Evolutionary conservation across 192 early-diverging fungal genomes (phyloP), one percentile per base, ranked within the genome.

Genomic region (Backusella circina): DNA sequence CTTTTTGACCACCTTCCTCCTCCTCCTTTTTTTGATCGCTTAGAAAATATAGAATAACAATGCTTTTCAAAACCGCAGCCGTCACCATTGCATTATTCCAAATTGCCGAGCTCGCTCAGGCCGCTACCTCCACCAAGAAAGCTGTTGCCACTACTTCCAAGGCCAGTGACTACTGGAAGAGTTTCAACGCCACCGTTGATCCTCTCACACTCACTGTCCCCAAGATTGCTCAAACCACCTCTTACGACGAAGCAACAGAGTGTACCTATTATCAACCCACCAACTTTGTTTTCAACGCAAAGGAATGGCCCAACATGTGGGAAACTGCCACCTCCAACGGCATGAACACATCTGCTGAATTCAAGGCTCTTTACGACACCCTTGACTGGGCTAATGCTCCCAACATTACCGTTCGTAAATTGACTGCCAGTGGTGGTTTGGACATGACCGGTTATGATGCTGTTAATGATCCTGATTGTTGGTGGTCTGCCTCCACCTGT

Each of bases 401-500:
- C 36, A 78, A 77, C 10, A 79, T 84, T 61, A 65, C 61, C 2
- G 65, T 84, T 28, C 79, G 71, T 67, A 76, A 70, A 12, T 15
- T 47, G 32, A 36, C 9, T 35, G 35, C 74, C 23, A 38, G 69
- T 26, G 79, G 79, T 73, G 38, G 67, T 61, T 67, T 77, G 35
- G 76, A 80, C 39, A 72, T 84, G 66, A 73, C 71, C 35, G 57
- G 74, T 26, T 78, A 75, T 39, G 64, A 78, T 37, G 3, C 12
- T n/a, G 26, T 15, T 30, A 65, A 37, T 5, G 73, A 76, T 74
- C 69, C 80, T 8, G 78, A 81, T 35, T 86, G 85, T 70, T 77
- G 81, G 83, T 86, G 85, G 85, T 80, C 82, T 64, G 80, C 83
- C 64, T 65, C 71, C 38, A 67, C 57, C 16, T 81, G 80, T 75